These are phyloP conservation scores for Lentinula sp. DNA, from an alignment of 768 basidiomycete genomes.

Conservation along the genomic window DNA sequence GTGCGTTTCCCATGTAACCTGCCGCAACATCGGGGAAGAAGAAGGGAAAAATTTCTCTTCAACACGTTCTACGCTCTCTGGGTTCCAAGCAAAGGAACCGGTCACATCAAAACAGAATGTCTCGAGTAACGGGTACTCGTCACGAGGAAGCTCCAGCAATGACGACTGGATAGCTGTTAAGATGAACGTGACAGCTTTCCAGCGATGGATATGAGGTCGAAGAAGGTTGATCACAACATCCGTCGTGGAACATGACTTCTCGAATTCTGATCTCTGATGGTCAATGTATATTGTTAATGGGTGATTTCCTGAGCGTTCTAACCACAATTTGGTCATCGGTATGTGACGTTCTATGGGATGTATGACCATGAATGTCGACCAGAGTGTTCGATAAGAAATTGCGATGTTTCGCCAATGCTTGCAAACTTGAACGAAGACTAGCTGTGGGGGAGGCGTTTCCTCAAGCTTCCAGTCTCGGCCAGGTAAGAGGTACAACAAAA, in stretches of 20 bases:
- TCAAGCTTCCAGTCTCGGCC: not conserved
- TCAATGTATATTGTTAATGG: not conserved
- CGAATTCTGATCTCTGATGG: not conserved
- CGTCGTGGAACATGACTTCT: not conserved
- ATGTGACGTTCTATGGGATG: not conserved
- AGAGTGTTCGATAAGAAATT: not conserved
- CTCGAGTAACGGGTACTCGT: not conserved
- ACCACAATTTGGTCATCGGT: not conserved
- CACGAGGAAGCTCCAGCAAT: not conserved
- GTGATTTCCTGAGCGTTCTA: not conserved
- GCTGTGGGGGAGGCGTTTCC: not conserved
- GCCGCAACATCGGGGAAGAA: not conserved
- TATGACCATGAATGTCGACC: not conserved
- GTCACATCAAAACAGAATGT: not conserved
- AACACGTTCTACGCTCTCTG: not conserved
- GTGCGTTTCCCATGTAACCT: not conserved
- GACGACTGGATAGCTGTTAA: not conserved
- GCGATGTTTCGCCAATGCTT: not conserved
- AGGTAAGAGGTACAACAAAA: not conserved
- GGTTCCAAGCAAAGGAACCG: too few species aligned
- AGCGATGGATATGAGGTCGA: not conserved
- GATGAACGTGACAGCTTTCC: not conserved
- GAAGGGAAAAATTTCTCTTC: not conserved
- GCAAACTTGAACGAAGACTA: not conserved
- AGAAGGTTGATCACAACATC: not conserved